phyloP scores from a whole-genome alignment of 345 rosid genomes.

The Conringia planisiliqua region DNA sequence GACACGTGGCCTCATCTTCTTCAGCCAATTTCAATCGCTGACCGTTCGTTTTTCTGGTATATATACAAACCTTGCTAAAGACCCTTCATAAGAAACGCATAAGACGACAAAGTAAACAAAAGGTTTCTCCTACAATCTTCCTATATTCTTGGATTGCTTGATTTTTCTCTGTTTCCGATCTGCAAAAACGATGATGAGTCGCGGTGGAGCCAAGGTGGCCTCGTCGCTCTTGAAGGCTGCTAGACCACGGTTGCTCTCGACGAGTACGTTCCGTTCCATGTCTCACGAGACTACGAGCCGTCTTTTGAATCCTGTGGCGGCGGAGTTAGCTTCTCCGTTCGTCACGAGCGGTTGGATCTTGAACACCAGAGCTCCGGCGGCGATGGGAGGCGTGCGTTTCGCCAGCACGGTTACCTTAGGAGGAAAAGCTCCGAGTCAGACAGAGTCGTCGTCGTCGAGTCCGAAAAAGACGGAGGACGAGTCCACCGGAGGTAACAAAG shows the following conservation, averaged over 20 bases:
- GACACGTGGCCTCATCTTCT: slow-evolving; percentile 12
- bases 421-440: background rate
- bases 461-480: slow-evolving; percentile 13
- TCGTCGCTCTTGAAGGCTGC: slow-evolving; percentile 14
- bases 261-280: background rate
- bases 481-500: slow-evolving; percentile 17
- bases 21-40: background rate
- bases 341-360: slow-evolving; percentile 6
- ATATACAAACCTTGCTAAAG: background rate
- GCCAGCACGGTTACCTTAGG: slow-evolving; percentile 28
- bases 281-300: slow-evolving; percentile 17
- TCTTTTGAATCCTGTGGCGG: slow-evolving; percentile 9
- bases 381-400: slow-evolving; percentile 20
- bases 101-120: slow-evolving; percentile 19
- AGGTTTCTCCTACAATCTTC: slow-evolving; percentile 1
- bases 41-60: slow-evolving; percentile 11
- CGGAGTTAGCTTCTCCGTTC: background rate
- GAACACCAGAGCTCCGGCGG: slow-evolving; percentile 8
- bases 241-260: slow-evolving; percentile 18
- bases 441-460: background rate
- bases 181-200: slow-evolving; percentile 18
- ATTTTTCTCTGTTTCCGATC: background rate
- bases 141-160: slow-evolving; percentile 26
- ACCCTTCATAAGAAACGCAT: background rate
- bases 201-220: slow-evolving; percentile 31